Evolutionary conservation across 1,284 basidiomycete genomes (phyloP), one percentile per base, ranked within the genome.

Genomic region (Malassezia obtusa): DNA sequence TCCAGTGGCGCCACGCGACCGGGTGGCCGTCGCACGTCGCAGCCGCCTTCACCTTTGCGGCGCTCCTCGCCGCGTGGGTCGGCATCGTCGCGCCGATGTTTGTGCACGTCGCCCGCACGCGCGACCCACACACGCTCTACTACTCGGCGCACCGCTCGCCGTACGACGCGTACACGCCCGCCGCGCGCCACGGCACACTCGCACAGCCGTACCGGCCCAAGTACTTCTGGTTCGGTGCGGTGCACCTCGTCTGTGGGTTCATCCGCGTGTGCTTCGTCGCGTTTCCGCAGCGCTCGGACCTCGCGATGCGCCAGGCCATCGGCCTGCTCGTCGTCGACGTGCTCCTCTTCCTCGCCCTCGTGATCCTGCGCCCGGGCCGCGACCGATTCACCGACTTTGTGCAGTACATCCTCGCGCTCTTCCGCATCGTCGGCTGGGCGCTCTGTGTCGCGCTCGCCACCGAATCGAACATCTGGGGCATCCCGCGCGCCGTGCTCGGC

Each of bases 401-500:
- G n/a, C 65, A 64, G 54, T 63, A 65, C 46, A 38, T 73, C 14
- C 51, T 71, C 2, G 22, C 61, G n/a, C 38, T 66, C 26, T 65
- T 67, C 55, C 63, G 65, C 19, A 49, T 73, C 17, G 50, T 60
- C 21, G 54, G 62, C 22, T 73, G 66, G 63, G 63, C 58, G 2
- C 45, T 73, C 49, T 65, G 67, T 50, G 53, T 72, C 15, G 64
- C 62, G 0, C 55, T 74, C 38, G 67, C 69, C 19, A 61, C 60
- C 4, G 35, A 62, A 17, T 62, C 65, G 8, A 56, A 65, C 22
- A 52, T 71, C 41, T 53, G 62, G 50, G 67, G 66, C 24, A 72
- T 74, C 37, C 68, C 70, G 10, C 58, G 71, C 9, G 68, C 67
- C 9, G 60, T 74, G 19, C 57, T 74, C 0, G 71, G 69, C 3